Evolutionary conservation across 2,329 filamentous ascomycete species (phyloP).

Genomic region (Monosporascus ibericus): DNA sequence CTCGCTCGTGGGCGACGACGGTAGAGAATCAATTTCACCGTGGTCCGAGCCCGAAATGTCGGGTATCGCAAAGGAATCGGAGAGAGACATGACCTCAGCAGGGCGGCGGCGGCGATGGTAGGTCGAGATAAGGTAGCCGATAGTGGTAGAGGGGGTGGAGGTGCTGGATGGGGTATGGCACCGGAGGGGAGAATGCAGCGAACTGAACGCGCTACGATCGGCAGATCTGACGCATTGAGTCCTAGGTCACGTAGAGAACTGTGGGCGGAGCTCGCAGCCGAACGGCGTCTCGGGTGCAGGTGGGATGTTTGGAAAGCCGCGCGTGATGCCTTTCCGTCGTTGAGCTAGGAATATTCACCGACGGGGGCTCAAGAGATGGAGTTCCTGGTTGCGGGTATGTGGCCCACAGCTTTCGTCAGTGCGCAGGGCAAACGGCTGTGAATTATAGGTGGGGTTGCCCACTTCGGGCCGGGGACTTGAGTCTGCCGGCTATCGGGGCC

Average conservation of each 20-base stretch:
- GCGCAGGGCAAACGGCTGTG: no score
- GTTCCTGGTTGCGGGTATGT: no score
- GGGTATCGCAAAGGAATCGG: slow-evolving; percentile 47
- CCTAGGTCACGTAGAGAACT: neutral
- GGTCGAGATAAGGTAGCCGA: neutral
- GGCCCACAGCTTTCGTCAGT: no score
- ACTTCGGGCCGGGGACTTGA: no score
- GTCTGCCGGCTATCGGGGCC: no score
- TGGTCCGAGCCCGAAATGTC: slow-evolving; percentile 42
- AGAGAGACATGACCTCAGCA: slow-evolving; percentile 28
- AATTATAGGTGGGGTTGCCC: no score
- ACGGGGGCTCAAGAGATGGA: no score
- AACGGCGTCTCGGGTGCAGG: neutral
- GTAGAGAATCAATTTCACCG: slow-evolving; percentile 58
- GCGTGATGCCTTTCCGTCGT: neutral
- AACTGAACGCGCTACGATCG: slow-evolving; percentile 16
- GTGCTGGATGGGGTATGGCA: neutral
- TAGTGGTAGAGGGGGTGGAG: neutral
- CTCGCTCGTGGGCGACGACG: slow-evolving; percentile 48
- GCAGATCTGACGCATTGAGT: slow-evolving; percentile 18
- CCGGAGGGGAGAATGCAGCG: slow-evolving; percentile 9
- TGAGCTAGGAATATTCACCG: neutral
- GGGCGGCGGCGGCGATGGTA: slow-evolving; percentile 9
- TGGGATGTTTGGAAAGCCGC: neutral
- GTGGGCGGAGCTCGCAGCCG: neutral